These are phyloP conservation scores for Tuber indicum DNA, from an alignment of 495 filamentous ascomycete genomes.

Conservation along the genomic window DNA sequence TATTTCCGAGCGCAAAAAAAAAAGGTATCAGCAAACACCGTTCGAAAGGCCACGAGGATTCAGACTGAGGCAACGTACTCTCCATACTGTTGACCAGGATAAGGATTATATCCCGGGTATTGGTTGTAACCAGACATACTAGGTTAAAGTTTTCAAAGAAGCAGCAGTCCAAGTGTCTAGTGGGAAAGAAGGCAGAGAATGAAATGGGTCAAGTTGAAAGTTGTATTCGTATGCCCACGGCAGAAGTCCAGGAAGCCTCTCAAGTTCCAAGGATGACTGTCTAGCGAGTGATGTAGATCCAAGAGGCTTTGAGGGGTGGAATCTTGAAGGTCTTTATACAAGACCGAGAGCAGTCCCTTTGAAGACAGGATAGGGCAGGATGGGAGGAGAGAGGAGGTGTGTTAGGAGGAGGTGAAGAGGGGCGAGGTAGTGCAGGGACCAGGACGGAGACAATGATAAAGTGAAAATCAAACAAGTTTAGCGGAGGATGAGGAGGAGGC, in stretches of 20 bases:
- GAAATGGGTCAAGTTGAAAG: neutral
- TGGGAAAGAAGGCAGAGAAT: neutral
- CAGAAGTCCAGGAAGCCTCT: constrained; percentile 8
- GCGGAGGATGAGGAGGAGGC: constrained; percentile 3
- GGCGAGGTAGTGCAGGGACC: constrained; percentile 1
- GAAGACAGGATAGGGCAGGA: constrained; percentile 16
- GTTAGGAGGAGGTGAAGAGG: constrained; percentile 25
- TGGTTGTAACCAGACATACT: constrained; percentile 32
- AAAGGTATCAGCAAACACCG: constrained; percentile 13
- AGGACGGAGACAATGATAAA: neutral
- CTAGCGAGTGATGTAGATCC: constrained; percentile 27
- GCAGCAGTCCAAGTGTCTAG: neutral
- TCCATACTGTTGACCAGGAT: constrained; percentile 27
- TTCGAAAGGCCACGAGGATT: constrained; percentile 12
- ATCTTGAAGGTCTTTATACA: constrained; percentile 38
- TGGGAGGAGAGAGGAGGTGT: constrained; percentile 24
- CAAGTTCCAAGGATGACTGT: constrained; percentile 17
- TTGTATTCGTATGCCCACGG: neutral
- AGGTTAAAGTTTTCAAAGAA: neutral
- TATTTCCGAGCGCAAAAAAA: constrained; percentile 10
- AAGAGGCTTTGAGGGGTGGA: constrained; percentile 27
- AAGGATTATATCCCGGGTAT: constrained; percentile 22
- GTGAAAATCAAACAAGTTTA: constrained; percentile 14
- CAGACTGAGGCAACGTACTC: constrained; percentile 6
- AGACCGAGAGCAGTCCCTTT: constrained; percentile 16